Base-by-base conservation (phyloP, 305 asterid species). In the Fraxinus paxiana region DNA sequence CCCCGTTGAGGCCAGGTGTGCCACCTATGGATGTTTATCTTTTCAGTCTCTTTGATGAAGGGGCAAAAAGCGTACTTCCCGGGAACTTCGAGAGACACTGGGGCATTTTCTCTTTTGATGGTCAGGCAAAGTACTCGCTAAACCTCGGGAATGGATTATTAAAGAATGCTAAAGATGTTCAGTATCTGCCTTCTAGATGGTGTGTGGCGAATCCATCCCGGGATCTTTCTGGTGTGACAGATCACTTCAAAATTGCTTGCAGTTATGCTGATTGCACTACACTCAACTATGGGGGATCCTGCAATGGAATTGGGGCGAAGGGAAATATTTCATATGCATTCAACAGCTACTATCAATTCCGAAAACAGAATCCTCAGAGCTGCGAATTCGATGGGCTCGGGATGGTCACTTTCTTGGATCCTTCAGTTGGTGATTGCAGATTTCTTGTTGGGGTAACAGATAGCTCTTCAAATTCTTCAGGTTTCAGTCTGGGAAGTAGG, bases 381-480 rank as follows among this genome's bases (percentile, higher is more conserved):
- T 95, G 98, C 78, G 97, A 95, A 77, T 95, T 92, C 75, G 98
- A 92, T 79, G 99, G 99, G 73, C 93, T 95, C 4, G 99, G 98
- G 79, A 90, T 94, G 90, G 89, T 92, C 61, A 94, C 97, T 6
- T 90, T 91, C 89, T 88, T 92, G 88, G 91, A 95, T 88, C 99
- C 99, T 75, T 93, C 98, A 0, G 75, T 92, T 6, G 98, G 97
- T n/a, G 81, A 85, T 7, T 95, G 99, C 88, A 90, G 89, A 77
- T 95, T 95, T 89, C 97, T 95, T 77, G 98, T 95, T 61, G 98
- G 97, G 79, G 92, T 92, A 38, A 81, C 71, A 0, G 92, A 89
- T 73, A 75, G 41, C 22, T 59, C 31, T 30, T 0, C 75, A n/a
- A 28, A 77, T 13, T 87, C 97, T 37, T 72, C 88, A 38, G 91